Percentiles rank a stretch among this genome's conserved stretches.
Conservation (phyloP, 768 basidiomycete genomes). For the Xerocomellus amylosporus region DNA sequence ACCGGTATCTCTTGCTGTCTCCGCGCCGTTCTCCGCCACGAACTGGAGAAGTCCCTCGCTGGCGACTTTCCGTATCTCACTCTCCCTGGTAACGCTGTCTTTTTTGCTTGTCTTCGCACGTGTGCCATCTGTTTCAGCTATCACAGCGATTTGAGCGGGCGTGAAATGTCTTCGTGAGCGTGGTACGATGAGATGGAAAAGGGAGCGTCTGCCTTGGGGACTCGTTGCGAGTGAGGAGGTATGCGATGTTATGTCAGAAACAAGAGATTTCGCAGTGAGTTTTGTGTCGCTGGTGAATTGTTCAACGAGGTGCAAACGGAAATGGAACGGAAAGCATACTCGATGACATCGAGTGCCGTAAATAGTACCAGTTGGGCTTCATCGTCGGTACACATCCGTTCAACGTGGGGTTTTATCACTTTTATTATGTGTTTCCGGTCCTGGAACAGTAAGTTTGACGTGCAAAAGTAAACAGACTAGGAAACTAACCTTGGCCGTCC, state of each 20-base stretch:
- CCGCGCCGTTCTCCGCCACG: constrained; percentile 59
- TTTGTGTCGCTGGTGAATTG: constrained; percentile 73
- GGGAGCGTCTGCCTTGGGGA: constrained; percentile 75
- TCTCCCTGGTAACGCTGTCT: constrained; percentile 53
- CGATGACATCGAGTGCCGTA: constrained; percentile 85
- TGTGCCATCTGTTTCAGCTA: constrained; percentile 71
- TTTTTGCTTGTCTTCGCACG: constrained; percentile 85
- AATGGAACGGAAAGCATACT: constrained; percentile 48
- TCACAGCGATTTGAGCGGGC: constrained; percentile 66
- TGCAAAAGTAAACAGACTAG: background rate
- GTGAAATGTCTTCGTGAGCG: constrained; percentile 86
- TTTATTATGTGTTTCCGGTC: constrained; percentile 92
- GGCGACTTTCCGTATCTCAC: constrained; percentile 71
- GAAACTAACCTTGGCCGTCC: constrained; percentile 69
- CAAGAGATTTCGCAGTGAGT: constrained; percentile 74
- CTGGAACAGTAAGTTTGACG: constrained; percentile 32
- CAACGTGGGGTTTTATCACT: constrained; percentile 83
- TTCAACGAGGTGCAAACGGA: background rate
- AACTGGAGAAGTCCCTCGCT: constrained; percentile 74
- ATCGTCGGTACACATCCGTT: constrained; percentile 83
- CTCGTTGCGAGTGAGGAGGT: constrained; percentile 56
- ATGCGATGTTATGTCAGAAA: constrained; percentile 62
- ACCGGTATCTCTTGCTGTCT: constrained; percentile 68
- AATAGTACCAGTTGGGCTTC: constrained; percentile 90
- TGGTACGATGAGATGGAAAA: constrained; percentile 81